Base-by-base conservation (phyloP, 495 filamentous ascomycete genomes). In the Parachaetomium inaequale region DNA sequence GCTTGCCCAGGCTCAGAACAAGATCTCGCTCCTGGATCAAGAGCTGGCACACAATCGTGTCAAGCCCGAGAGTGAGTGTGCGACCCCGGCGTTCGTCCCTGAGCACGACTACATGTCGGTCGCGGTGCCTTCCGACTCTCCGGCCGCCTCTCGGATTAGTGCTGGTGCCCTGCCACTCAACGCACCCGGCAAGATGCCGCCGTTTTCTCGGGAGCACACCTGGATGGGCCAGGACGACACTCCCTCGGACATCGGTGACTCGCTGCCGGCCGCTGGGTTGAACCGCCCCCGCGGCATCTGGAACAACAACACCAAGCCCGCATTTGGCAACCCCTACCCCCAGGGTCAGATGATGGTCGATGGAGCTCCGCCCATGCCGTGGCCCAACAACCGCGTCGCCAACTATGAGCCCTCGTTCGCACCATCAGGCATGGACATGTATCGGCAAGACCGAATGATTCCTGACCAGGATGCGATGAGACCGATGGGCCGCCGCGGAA, bases 1-100 rank as follows among this genome's bases (percentile, higher is more conserved):
- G 74, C 82, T 98, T 15, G 84, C 88, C 58, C 85, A 83, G 63
- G 91, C 92, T 25, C 88, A 90, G 64, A 85, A 83, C 66, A 88
- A 86, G 63, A 92, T 98, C 72, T 87, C 85, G 58, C 81, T 85
- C 19, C 88, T 96, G 74, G 90, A 91, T 63, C 85, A 92, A 60
- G 91, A 97, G 73, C 82, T 97, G 58, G 81, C 88, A 28, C 88
- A 93, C 61, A 88, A 81, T 11, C 90, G 91, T 46, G 59, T 85
- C 68, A 86, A 85, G 50, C 67, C 66, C 47, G 68, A 70, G 42
- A 64, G 45, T 60, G 75, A 47, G 31, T 65, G 68, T 45, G 63
- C 45, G 1, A 70, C 69, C 11, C 67, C 68, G 14, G 63, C 49
- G 7, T 45, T 68, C n/a, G 25, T 54, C 12, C 32, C 66, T 1